These are phyloP conservation scores for Thuja plicata DNA, from an alignment of 83 land plant genomes.

Conservation along the genomic window DNA sequence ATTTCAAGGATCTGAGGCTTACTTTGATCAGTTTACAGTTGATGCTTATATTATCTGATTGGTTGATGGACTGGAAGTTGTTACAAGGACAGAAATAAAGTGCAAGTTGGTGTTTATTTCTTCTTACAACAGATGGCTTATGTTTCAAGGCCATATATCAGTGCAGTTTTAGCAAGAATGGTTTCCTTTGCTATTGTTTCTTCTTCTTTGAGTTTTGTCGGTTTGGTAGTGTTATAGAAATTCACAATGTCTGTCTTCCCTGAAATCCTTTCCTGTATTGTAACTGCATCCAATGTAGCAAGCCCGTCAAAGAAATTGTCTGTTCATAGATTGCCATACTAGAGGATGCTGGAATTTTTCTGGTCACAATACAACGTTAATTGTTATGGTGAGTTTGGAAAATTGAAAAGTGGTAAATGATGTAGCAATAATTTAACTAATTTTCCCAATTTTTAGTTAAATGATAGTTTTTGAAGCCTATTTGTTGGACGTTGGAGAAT, in stretches of 20 bases:
- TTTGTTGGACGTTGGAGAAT: not conserved
- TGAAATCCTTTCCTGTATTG: not conserved
- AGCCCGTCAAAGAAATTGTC: not conserved
- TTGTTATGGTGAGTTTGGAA: not conserved
- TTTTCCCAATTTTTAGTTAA: not conserved
- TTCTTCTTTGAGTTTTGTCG: not conserved
- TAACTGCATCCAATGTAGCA: not conserved
- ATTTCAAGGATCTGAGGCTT: not conserved
- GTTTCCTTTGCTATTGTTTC: not conserved
- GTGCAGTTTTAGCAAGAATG: not conserved
- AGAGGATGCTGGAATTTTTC: not conserved
- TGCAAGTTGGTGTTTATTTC: not conserved
- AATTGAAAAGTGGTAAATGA: not conserved
- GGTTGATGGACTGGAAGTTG: not conserved
- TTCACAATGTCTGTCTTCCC: not conserved
- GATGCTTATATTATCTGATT: not conserved
- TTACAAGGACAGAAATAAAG: not conserved
- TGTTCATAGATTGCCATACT: not conserved
- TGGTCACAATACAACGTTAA: not conserved
- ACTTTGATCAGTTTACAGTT: not conserved
- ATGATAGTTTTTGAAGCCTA: not conserved
- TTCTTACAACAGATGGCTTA: not conserved
- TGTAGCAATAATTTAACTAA: not conserved
- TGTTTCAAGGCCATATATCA: not conserved
- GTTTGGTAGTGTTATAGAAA: not conserved